Evolutionary conservation across 2,329 filamentous ascomycete species (phyloP), one percentile per base, ranked within the genome.

Genomic region (Colletotrichum sp.): DNA sequence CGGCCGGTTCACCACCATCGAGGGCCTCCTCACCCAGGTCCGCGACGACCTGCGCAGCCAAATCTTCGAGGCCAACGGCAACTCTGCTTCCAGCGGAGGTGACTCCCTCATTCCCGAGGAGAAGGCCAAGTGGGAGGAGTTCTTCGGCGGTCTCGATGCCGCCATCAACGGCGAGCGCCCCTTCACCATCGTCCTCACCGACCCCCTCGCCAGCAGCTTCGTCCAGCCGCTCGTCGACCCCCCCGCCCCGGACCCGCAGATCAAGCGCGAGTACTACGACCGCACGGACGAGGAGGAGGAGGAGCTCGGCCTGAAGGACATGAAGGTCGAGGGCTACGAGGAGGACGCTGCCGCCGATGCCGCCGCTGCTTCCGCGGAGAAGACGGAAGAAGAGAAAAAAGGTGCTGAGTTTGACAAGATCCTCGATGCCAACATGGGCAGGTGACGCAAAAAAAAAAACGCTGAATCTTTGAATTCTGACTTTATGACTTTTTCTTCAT

Each of bases 1-100:
- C 76, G 97, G 97, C 21, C 93, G 97, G 73, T 99, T 99, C 88
- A 99, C 97, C 24, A 99, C 97, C 1, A 93, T 99, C 24, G 97
- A 99, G 85, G 97, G 97, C 76, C 91, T 98, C 24, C 89, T 98
- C 70, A 97, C 95, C 0, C 95, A 99, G 83, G 95, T 99, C 75
- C 94, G 96, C 77, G 93, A 97, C 82, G 96, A 99, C 84, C 90
- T 99, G 28, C 94, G 93, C 82, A 91, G 90, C 65, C 95, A 97
- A 82, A 98, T 98, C 77, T 99, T 98, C 84, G 92, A 97, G 80
- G 87, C 91, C 18, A 92, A 90, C 24, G 92, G 86, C 16, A 93
- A 92, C n/a, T 94, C 95, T 83, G 85, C 84, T 32, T 81, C 82
- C 10, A 82, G 87, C 24, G 93, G 92, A n/a, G 95, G 95, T 38